A percentile compares a stretch with the other conserved stretches of the same genome.
Conservation (phyloP, 306 rosid species). For the Cyamopsis tetragonoloba region DNA sequence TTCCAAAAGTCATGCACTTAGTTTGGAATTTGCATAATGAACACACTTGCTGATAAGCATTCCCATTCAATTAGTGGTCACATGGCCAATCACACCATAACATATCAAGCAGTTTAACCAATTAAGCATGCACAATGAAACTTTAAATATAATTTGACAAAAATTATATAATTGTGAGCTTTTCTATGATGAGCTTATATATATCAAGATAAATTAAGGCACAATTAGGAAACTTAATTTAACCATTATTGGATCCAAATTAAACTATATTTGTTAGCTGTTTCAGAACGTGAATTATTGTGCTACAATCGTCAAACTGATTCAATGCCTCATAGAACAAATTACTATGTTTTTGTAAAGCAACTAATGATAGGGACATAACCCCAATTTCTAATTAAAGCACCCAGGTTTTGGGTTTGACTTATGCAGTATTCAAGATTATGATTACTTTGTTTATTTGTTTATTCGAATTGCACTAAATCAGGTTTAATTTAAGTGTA, state of each 20-base stretch:
- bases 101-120: neutral
- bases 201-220: conserved; percentile 20
- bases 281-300: conserved; percentile 23
- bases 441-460: conserved; percentile 14
- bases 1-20: conserved; percentile 1
- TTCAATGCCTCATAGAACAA: neutral
- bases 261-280: neutral
- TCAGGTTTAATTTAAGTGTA: conserved; percentile 22
- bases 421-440: neutral
- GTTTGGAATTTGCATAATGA: conserved; percentile 2
- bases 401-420: conserved; percentile 8
- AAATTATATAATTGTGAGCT: no score
- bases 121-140: no score
- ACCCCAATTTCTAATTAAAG: neutral
- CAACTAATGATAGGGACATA: neutral
- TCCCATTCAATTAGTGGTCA: neutral
- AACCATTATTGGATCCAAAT: no score
- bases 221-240: neutral
- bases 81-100: conserved; percentile 15
- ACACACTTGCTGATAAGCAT: neutral
- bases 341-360: neutral
- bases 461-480: conserved; percentile 6
- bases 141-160: no score
- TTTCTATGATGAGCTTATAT: no score
- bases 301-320: no score